Base-by-base conservation (phyloP, 2,329 filamentous ascomycete species). In the Penicillium corylophilum region DNA sequence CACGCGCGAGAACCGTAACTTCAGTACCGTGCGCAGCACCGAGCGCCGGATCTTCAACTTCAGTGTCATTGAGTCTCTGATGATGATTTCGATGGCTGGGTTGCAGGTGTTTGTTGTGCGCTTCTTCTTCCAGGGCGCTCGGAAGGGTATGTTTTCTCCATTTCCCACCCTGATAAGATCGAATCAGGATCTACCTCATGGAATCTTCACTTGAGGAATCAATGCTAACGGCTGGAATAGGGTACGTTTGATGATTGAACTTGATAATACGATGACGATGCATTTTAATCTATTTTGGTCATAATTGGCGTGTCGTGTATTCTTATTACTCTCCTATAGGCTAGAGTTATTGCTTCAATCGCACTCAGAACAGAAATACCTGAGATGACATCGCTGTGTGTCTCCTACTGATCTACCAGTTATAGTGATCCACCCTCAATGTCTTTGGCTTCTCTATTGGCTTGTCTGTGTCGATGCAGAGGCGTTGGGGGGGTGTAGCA, bases 1-100 rank as follows among this genome's bases (percentile, higher is more conserved):
- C 57, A 99, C 94, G 2, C 86, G 94, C 61, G 94, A 99, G 81
- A 99, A 99, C 82, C 84, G 94, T 56, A 99, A 99, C 77, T 97
- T 99, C 77, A 95, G 90, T 77, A 99, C 94, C 9, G 94, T 99
- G 65, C 83, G 90, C 72, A 96, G 92, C 77, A 99, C 94, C 36
- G 94, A 99, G 80, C 85, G 84, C 71, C 83, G 94, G 58, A 99
- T 99, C 67, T 91, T 96, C 78, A 97, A 96, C 77, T 96, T 99
- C 74, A 95, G 90, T 71, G 79, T 99, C 69, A 88, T 97, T 64
- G 94, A 99, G 79, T 88, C 89, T 60, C 81, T 83, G 57, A 85
- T 99, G 78, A 95, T 99, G 78, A 79, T 96, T 58, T 88, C 86
- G 54, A 99, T 99, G 95, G 94, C 93, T 40, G 92, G 85, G 42